phyloP scores from a whole-genome alignment of 768 basidiomycete species.

The Megacollybia marginata region DNA sequence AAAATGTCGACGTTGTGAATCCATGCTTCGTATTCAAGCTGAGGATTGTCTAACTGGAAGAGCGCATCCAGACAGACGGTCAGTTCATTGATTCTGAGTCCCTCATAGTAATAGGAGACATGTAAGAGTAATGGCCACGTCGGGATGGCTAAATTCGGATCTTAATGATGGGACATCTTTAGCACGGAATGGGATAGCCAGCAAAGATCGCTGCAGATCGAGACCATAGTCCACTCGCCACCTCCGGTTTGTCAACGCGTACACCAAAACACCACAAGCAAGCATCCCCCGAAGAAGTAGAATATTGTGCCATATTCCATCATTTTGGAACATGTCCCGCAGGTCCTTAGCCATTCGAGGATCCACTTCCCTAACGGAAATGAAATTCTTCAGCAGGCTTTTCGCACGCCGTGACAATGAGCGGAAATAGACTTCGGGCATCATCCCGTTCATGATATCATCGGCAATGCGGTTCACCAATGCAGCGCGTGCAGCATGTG shows the following conservation, averaged over 20 bases:
- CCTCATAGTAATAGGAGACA: slow-evolving; percentile 43
- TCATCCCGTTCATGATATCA: background rate
- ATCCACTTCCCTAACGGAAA: background rate
- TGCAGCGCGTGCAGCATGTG: background rate
- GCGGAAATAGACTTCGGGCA: background rate
- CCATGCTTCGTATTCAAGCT: slow-evolving; percentile 34
- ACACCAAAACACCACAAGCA: slow-evolving; percentile 30
- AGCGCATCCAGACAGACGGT: slow-evolving; percentile 28
- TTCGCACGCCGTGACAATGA: background rate
- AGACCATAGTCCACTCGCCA: slow-evolving; percentile 51
- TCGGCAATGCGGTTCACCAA: background rate
- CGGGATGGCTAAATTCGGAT: slow-evolving; percentile 49
- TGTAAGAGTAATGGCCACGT: slow-evolving; percentile 36
- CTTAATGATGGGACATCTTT: slow-evolving; percentile 39
- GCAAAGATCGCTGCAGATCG: slow-evolving; percentile 29
- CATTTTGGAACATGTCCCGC: background rate
- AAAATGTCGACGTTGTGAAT: slow-evolving; percentile 16
- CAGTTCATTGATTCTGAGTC: slow-evolving; percentile 32
- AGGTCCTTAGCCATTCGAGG: background rate
- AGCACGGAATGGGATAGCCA: slow-evolving; percentile 48
- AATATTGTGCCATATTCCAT: slow-evolving; percentile 23
- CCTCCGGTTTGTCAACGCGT: slow-evolving; percentile 28
- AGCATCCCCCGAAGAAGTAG: slow-evolving; percentile 40
- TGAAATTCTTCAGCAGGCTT: background rate
- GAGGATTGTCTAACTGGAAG: slow-evolving; percentile 31